Evolutionary conservation across 805 yeast species (phyloP).

Genomic region (Ogataea corticis): DNA sequence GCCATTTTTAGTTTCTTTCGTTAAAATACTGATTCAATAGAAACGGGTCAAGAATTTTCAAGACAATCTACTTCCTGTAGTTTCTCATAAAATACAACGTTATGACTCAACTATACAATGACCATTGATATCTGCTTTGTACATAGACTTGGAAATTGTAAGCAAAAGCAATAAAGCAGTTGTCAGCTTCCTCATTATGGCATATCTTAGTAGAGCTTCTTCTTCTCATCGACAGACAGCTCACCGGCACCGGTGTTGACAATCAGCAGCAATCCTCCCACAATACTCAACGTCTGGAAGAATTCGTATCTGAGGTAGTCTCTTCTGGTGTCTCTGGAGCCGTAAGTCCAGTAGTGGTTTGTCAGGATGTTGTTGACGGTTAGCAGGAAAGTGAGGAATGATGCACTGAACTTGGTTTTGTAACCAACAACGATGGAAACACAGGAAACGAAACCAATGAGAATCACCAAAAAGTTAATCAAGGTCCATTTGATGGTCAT

Average conservation of each 20-base stretch:
- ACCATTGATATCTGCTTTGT: neutral
- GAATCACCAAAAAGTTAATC: slow-evolving; percentile 59
- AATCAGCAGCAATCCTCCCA: slow-evolving; percentile 88
- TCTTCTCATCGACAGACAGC: slow-evolving; percentile 90
- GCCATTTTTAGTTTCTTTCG: slow-evolving; percentile 1
- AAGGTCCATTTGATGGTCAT: slow-evolving; percentile 73
- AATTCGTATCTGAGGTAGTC: slow-evolving; percentile 91
- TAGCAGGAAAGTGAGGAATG: slow-evolving; percentile 64
- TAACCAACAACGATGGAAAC: slow-evolving; percentile 85
- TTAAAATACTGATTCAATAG: neutral
- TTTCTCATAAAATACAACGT: neutral
- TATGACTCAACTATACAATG: neutral
- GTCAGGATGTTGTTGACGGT: slow-evolving; percentile 73
- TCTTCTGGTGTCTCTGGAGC: slow-evolving; percentile 69
- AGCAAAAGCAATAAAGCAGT: neutral
- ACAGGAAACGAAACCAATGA: slow-evolving; percentile 70
- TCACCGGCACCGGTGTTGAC: slow-evolving; percentile 97
- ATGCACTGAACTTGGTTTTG: slow-evolving; percentile 88
- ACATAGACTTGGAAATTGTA: neutral
- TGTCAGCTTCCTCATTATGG: neutral
- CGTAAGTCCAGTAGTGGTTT: slow-evolving; percentile 88
- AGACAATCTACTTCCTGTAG: neutral
- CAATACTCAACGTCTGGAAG: slow-evolving; percentile 91
- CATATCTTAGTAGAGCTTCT: slow-evolving; percentile 70
- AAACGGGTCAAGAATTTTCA: neutral